Base-by-base conservation (phyloP, 139 green algal genomes). In the Trebouxia sp. region DNA sequence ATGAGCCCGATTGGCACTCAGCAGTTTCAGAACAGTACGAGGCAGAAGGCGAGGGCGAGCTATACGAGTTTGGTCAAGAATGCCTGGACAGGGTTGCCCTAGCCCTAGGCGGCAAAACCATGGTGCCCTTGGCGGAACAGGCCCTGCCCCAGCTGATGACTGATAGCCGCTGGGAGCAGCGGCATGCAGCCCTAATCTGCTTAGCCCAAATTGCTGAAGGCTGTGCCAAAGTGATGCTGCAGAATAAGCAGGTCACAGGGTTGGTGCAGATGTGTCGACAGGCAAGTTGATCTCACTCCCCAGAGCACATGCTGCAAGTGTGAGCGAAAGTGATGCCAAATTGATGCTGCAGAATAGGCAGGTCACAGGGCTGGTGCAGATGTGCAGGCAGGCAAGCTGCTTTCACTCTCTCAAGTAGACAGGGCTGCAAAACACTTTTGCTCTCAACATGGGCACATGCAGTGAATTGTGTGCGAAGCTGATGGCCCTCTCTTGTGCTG, bases 141-240 rank as follows among this genome's bases (percentile, higher is more conserved):
- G 67, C 94, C 80, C 89, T 99, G 76, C 91, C 90, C 10, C 39
- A 80, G 55, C 95, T 94, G 84, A 80, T 97, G 76, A 48, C 32
- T 22, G 91, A 97, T 82, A 43, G 53, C 1, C 87, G 97, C 83
- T 99, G 97, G 97, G 87, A 90, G 77, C 93, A 97, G 87, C 89
- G 97, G 17, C 95, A 98, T 80, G 96, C 94, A 0, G 90, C 92
- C 22, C 93, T 99, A 32, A 95, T 98, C 79, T 92, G 88, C 82
- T 84, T 97, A 43, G 89, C 96, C 9, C 97, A 99, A 86, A 98
- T 99, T 79, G 96, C 96, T 26, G 96, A 99, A 89, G 96, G 96
- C 28, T 99, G 96, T 87, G 77, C 69, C 28, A 99, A 98, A 91
- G 86, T 96, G 1, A 95, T 98, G 92, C 79, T 83, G 14, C 87